Base-by-base conservation (phyloP, 2,329 filamentous ascomycete species). In the Penicillium aurantiogriseum region DNA sequence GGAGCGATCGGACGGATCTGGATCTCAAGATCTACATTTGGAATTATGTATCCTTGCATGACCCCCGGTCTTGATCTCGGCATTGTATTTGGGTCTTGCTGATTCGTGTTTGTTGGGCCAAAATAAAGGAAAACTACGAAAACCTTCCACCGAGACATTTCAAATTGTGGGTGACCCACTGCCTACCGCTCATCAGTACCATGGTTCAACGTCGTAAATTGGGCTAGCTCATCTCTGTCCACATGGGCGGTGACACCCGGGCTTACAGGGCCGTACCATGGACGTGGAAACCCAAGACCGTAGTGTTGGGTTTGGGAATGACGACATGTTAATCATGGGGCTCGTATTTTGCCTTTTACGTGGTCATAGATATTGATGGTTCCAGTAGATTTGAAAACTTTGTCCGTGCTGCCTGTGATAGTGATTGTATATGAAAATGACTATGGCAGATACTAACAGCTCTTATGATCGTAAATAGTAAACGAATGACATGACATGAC, bases 261-360 rank as follows among this genome's bases (percentile, higher is more conserved):
- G 42, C 27, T 40, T 15, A 13, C 36, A 19, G 43, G 19, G 5
- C 33, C 25, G 33, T 44, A 55, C 60, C 62, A 42, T 56, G 58
- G 65, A 57, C 33, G 27, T 25, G 56, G 56, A 43, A 51, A 46
- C 51, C 65, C 60, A 53, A 57, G 38, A 27, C 65, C 63, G 25
- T 3, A 54, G 57, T 51, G 5, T 44, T 60, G 65, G 63, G 59
- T 54, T 50, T 44, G 23, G 13, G 4, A 42, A 62, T 66, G 65
- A 67, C 63, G 64, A 44, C 58, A 63, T 62, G 40, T 5, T 35
- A 10, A 47, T 40, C 38, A 54, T 17, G 42, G 54, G 50, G 48
- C 23, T 48, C 19, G n/a, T 21, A 44, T 46, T 48, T 43, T 45
- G 47, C 21, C 19, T 43, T 47, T 10, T 17, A 58, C 17, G 13